Percentiles rank a stretch among this genome's conserved stretches.
These are phyloP conservation scores for Cryptococcus sp. DNA, from an alignment of 1,284 basidiomycete species.

Conservation along the genomic window DNA sequence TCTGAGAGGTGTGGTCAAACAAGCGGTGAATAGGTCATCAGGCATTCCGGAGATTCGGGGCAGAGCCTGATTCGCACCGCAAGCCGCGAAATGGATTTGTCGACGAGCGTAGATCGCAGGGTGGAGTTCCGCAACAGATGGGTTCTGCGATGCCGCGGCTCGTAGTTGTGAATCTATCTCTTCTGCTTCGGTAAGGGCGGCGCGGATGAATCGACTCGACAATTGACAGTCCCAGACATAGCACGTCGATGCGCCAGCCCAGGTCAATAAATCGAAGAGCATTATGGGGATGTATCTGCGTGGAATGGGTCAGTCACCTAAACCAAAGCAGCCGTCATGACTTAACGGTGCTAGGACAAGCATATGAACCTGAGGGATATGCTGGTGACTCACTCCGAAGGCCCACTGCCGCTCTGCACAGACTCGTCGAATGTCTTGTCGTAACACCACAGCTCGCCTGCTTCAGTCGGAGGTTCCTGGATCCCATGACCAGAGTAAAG, in stretches of 20 bases:
- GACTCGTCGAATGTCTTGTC: constrained; percentile 40
- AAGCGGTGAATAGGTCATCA: constrained; percentile 42
- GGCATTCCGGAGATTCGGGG: constrained; percentile 36
- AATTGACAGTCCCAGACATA: constrained; percentile 44
- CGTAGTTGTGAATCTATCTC: constrained; percentile 44
- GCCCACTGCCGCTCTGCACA: constrained; percentile 29
- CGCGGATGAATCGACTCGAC: constrained; percentile 38
- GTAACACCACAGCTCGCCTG: constrained; percentile 46
- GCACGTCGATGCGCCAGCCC: constrained; percentile 40
- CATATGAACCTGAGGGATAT: background rate
- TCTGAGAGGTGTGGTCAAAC: constrained; percentile 34
- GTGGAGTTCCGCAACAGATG: constrained; percentile 27
- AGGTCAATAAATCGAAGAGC: constrained; percentile 40
- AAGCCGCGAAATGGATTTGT: constrained; percentile 45
- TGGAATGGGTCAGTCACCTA: background rate
- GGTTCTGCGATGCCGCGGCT: constrained; percentile 28
- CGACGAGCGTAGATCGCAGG: constrained; percentile 34
- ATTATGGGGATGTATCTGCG: constrained; percentile 44
- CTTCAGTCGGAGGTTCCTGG: constrained; percentile 44
- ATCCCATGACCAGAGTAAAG: constrained; percentile 43
- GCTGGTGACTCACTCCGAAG: constrained; percentile 33
- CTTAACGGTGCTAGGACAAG: too few species aligned
- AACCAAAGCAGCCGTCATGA: too few species aligned
- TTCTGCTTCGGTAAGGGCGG: constrained; percentile 33
- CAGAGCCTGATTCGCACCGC: constrained; percentile 30